Percentiles rank a stretch among this genome's conserved stretches.
These are phyloP conservation scores for Scleromitrula shiraiana DNA, from an alignment of 2,329 filamentous ascomycete species.

Conservation along the genomic window DNA sequence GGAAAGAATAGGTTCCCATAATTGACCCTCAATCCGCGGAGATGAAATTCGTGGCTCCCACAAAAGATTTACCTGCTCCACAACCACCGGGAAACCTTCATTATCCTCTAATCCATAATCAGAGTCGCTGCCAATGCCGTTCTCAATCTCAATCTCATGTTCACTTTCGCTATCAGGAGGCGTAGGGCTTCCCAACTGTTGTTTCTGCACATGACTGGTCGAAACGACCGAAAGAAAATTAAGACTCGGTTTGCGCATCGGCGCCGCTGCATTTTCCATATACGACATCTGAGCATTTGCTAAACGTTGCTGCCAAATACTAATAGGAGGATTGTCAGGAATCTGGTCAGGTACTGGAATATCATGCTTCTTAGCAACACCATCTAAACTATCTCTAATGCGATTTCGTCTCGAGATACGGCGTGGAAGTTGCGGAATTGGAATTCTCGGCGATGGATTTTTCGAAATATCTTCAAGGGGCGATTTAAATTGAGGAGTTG, in stretches of 20 bases:
- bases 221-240: slow-evolving; percentile 36
- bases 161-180: slow-evolving; percentile 39
- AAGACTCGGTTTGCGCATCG: slow-evolving; percentile 32
- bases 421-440: slow-evolving; percentile 35
- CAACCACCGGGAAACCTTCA: no score
- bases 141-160: slow-evolving; percentile 3
- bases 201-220: slow-evolving; percentile 19
- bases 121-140: no score
- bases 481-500: slow-evolving; percentile 19
- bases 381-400: slow-evolving; percentile 29
- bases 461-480: no score
- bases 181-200: slow-evolving; percentile 42
- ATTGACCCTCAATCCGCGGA: no score
- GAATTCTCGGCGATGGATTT: no score
- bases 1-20: background rate
- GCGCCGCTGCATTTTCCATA: slow-evolving; percentile 34
- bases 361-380: slow-evolving; percentile 24
- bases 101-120: no score
- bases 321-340: slow-evolving; percentile 31
- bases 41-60: background rate
- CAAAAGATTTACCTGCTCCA: background rate
- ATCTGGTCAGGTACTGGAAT: slow-evolving; percentile 19
- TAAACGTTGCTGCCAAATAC: slow-evolving; percentile 38
- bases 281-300: slow-evolving; percentile 40
- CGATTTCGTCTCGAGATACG: slow-evolving; percentile 31